Base-by-base conservation (phyloP, 148 eudicot genomes). In the Cornus suecica region DNA sequence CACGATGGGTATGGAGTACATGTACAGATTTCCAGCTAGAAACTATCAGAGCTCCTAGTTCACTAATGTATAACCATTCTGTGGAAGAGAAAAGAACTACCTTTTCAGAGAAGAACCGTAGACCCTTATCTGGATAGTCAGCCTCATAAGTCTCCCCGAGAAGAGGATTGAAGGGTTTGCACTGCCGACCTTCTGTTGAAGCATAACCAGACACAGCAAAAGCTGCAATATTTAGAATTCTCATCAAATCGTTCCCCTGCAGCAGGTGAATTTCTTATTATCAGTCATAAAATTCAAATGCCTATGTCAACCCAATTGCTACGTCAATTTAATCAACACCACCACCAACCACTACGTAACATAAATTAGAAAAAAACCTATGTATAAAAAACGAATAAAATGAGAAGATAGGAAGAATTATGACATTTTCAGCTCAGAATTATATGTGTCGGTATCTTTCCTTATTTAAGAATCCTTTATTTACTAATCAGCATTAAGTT, bases 91-190 rank as follows among this genome's bases (percentile, higher is more conserved):
- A 76, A 68, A 71, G 7, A 8, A 41, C n/a, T 80, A 92, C 98
- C 94, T 94, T 94, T 82, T 94, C 98, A 41, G 98, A 94, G 78
- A 94, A 92, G 80, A 94, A 92, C 15, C 89, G 93, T 32, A 94
- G 81, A 61, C 98, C 98, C 80, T 94, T 92, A 80, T 94, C 98
- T 31, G 97, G 96, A 84, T 92, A 94, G 76, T 94, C 96, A 70
- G 97, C 98, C 82, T 94, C 97, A 75, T 94, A 94, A 62, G 98
- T 94, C 83, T 94, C 98, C 70, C 98, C 98, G 24, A 94, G 94
- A 25, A 94, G 92, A 80, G 98, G 98, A 84, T 94, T 94, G 80
- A 94, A 94, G 66, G 98, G 98, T 83, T 94, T 94, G 90, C 98
- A 94, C 77, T 92, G 97, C 66, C 97, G 93, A 78, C 98, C 97